phyloP scores from a whole-genome alignment of 345 rosid genomes.

The Theobroma cacao region DNA sequence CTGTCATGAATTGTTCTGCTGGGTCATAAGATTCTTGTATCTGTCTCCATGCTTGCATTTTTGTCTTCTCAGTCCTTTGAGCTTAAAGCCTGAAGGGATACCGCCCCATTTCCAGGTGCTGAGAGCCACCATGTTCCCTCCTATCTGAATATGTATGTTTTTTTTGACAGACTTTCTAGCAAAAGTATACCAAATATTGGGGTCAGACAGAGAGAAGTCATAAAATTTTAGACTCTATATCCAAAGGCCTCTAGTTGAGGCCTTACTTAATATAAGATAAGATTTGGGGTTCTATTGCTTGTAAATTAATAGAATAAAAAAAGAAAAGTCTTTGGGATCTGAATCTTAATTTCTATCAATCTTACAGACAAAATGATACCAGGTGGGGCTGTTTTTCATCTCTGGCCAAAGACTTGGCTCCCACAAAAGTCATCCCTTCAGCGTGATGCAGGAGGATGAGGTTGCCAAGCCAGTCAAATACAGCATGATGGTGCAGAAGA shows the following conservation, averaged over 20 bases:
- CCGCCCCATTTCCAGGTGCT: neutral
- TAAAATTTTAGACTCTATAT: too few relatives aligned
- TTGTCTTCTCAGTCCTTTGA: neutral
- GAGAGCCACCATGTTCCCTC: neutral
- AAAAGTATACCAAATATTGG: neutral
- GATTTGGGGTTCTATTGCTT: neutral
- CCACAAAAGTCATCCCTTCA: neutral
- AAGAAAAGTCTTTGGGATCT: neutral
- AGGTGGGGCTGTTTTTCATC: neutral
- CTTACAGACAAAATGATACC: conserved; percentile 14
- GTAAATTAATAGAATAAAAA: neutral
- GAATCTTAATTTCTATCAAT: neutral
- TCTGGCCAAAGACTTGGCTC: neutral
- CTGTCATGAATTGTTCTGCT: neutral
- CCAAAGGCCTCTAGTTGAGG: too few relatives aligned
- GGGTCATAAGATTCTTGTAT: neutral
- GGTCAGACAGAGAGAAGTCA: neutral
- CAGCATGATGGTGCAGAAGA: conserved; percentile 15
- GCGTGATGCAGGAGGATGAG: neutral
- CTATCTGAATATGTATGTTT: neutral
- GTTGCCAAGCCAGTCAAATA: conserved; percentile 3
- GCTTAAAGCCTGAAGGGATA: neutral
- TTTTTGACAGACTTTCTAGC: neutral
- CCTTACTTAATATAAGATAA: neutral
- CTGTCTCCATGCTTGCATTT: neutral